Percentiles rank a stretch among this genome's conserved stretches.
Evolutionary conservation across 129 eudicot species (phyloP).

Genomic region (Centrapalus pauciflorus): DNA sequence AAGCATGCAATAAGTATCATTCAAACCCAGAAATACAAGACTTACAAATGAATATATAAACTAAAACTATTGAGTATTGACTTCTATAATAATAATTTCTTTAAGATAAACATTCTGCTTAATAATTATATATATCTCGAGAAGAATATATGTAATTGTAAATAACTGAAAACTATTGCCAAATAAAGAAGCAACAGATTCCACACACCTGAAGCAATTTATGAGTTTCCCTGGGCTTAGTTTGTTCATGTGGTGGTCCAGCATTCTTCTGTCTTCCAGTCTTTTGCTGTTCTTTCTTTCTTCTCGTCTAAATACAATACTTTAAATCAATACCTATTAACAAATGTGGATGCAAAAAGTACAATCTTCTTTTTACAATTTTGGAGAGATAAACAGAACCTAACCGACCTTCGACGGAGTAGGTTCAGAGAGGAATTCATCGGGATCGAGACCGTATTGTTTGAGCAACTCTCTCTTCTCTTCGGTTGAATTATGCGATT

Average conservation of each 20-base stretch:
- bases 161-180: neutral
- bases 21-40: neutral
- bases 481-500: slow-evolving; percentile 34
- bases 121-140: neutral
- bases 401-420: slow-evolving; percentile 49
- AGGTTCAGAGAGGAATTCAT: slow-evolving; percentile 62
- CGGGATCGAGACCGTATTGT: slow-evolving; percentile 82
- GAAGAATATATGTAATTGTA: neutral
- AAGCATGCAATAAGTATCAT: neutral
- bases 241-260: slow-evolving; percentile 26
- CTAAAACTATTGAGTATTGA: neutral
- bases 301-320: slow-evolving; percentile 37
- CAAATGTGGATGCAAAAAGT: neutral
- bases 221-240: slow-evolving; percentile 69
- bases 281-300: slow-evolving; percentile 46
- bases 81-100: too few species aligned
- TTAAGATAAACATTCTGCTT: too few species aligned
- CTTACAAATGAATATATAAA: neutral
- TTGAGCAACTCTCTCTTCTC: slow-evolving; percentile 61
- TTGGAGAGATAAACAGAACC: neutral
- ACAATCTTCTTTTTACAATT: neutral
- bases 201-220: slow-evolving; percentile 74
- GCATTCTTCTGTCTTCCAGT: slow-evolving; percentile 30
- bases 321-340: neutral
- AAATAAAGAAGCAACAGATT: neutral